phyloP scores from a whole-genome alignment of 768 basidiomycete species.

The Brasilioporus rufonigricans region DNA sequence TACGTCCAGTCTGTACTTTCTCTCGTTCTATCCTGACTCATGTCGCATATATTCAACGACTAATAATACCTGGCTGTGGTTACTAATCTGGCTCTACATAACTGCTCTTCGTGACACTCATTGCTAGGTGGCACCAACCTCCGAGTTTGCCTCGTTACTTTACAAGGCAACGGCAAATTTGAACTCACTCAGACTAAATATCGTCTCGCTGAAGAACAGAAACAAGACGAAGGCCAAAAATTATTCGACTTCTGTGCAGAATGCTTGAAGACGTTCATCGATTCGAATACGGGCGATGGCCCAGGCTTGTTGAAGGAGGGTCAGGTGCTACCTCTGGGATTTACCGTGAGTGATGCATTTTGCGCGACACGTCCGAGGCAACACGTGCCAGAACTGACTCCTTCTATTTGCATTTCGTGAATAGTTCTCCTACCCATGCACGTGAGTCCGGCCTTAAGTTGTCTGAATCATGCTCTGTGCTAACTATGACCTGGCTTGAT shows the following conservation, averaged over 20 bases:
- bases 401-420: background rate
- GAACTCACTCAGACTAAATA: conserved; percentile 98
- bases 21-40: background rate
- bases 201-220: conserved; percentile 95
- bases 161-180: conserved; percentile 93
- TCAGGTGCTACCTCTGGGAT: conserved; percentile 77
- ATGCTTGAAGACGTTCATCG: conserved; percentile 85
- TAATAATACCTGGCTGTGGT: background rate
- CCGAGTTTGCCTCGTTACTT: conserved; percentile 94
- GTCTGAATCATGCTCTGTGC: background rate
- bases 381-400: background rate
- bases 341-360: conserved; percentile 68
- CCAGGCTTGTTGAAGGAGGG: conserved; percentile 48
- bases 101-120: background rate
- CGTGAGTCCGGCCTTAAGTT: conserved; percentile 50
- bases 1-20: conserved; percentile 34
- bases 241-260: conserved; percentile 98
- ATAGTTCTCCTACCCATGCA: conserved; percentile 96
- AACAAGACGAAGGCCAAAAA: conserved; percentile 93
- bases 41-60: background rate
- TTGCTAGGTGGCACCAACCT: conserved; percentile 86
- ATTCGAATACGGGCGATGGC: conserved; percentile 60
- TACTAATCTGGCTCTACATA: background rate
- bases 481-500: background rate
- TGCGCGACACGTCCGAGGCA: background rate